Base-by-base conservation (phyloP, 805 yeast species). In the Candida sakaeoensis region DNA sequence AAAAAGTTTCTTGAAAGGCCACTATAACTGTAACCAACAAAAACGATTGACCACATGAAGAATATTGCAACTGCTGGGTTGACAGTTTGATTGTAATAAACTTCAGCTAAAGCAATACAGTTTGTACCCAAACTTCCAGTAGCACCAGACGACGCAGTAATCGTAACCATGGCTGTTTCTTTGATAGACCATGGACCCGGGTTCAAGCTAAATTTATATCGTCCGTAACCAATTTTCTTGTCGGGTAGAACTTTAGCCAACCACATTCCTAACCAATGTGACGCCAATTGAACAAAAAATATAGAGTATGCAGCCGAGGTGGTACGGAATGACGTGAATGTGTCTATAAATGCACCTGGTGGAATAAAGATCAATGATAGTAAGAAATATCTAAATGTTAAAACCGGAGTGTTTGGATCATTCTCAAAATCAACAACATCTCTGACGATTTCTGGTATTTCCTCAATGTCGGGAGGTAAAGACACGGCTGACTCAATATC, bases 121-220 rank as follows among this genome's bases (percentile, higher is more conserved):
- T 58, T 60, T 1, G 76, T 71, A 16, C 72, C 77, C 45, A 63
- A 58, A 42, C 66, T 71, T 2, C 75, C 75, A 1, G 76, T 65
- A 44, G 80, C 69, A 19, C 75, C 68, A 16, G 70, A 62, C 12
- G 69, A 71, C 2, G 77, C 76, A 1, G 75, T 65, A 14, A 71
- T 58, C 8, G 75, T 67, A 25, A 75, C 63, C 57, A 79, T 38
- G 28, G 72, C 68, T 15, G 75, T 63, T 45, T 73, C 78, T 43
- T 72, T 72, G 25, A 73, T 63, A 1, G 74, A 56, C 77, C 77
- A 73, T 0, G 78, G 77, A 2, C 75, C 73, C 0, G 79, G 77
- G 43, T 73, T 73, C 36, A 69, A 48, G 36, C 57, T 55, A 43
- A 72, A 66, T 29, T 48, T 47, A 19, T 46, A 36, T 19, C 18